A percentile compares a stretch with the other conserved stretches of the same genome.
Conservation (phyloP, 2,329 filamentous ascomycete species). For the Pyricularia grisea region DNA sequence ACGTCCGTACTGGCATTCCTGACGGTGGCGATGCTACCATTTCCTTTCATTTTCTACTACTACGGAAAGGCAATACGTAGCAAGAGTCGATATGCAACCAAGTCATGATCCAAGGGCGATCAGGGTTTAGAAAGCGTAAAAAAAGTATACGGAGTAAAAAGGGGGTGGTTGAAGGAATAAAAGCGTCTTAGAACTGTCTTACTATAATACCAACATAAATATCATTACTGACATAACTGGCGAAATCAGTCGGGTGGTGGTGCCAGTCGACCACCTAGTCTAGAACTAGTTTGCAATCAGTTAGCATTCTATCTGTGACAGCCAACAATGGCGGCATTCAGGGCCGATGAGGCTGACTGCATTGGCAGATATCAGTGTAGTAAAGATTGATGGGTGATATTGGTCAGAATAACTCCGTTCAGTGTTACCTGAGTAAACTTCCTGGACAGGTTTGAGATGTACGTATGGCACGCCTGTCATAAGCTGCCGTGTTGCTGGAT, state of each 20-base stretch:
- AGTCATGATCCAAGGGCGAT: constrained; percentile 7
- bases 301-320: background rate
- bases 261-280: background rate
- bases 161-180: no score
- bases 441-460: background rate
- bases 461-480: background rate
- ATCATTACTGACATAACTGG: background rate
- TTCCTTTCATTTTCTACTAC: constrained; percentile 54
- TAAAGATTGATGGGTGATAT: background rate
- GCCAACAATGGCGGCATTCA: background rate
- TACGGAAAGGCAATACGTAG: constrained; percentile 48
- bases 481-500: background rate
- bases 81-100: constrained; percentile 42
- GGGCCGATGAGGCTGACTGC: background rate
- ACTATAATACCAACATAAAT: background rate
- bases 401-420: background rate
- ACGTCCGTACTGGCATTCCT: constrained; percentile 52
- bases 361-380: background rate
- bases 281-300: no score
- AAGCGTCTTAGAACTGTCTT: background rate
- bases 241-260: background rate
- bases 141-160: background rate
- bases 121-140: background rate
- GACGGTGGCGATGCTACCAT: constrained; percentile 52
- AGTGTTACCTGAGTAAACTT: background rate